Percentiles rank a stretch among this genome's conserved stretches.
phyloP scores from a whole-genome alignment of 768 basidiomycete genomes.

The Tricholoma matsutake region DNA sequence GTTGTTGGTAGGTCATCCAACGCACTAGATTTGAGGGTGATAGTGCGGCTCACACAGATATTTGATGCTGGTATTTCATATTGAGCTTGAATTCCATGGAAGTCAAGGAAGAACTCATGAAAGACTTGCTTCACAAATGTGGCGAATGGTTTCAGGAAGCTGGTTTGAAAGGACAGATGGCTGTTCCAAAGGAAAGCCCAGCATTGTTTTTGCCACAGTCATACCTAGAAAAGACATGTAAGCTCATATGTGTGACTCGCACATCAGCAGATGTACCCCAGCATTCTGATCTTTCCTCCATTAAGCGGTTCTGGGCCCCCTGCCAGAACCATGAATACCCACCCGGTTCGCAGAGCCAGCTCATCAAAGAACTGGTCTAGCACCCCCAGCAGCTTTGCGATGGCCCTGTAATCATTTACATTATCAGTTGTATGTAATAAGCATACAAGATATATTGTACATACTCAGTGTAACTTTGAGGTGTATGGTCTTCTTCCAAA shows the following conservation, averaged over 20 bases:
- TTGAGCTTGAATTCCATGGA: background rate
- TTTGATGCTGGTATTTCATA: background rate
- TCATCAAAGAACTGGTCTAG: background rate
- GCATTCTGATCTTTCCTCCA: background rate
- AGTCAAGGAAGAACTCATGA: background rate
- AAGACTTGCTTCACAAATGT: background rate
- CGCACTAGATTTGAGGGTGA: background rate
- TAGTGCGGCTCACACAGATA: background rate
- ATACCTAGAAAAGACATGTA: background rate
- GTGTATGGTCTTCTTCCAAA: background rate
- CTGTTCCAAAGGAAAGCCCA: background rate
- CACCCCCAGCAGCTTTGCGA: background rate
- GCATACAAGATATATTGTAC: background rate
- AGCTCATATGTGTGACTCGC: no score
- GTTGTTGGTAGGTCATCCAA: background rate
- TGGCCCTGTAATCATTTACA: background rate
- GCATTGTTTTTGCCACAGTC: background rate
- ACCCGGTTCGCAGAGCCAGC: background rate
- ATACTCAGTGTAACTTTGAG: background rate
- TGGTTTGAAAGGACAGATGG: background rate
- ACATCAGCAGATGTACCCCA: background rate
- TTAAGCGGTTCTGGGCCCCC: background rate
- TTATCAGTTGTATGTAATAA: background rate
- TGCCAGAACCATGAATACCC: background rate
- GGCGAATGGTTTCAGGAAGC: slow-evolving; percentile 2